Conservation (phyloP, 2,329 filamentous ascomycete genomes). For the Cercospora zeae-maydis region DNA sequence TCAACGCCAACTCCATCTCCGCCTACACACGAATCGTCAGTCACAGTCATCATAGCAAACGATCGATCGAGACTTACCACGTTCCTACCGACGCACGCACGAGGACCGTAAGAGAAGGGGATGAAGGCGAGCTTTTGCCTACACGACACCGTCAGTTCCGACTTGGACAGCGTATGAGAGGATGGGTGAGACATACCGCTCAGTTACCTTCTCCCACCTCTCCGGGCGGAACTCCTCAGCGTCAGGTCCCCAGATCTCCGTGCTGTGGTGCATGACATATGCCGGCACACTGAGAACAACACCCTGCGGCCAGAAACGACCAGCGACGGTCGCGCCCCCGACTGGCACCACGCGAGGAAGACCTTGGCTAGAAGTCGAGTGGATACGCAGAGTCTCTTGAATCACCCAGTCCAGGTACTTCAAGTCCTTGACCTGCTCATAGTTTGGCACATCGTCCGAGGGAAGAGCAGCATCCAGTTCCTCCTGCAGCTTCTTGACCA, state of each 20-base stretch:
- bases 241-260: conserved; percentile 42
- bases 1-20: conserved; percentile 42
- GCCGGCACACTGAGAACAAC: conserved; percentile 41
- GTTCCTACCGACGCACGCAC: conserved; percentile 44
- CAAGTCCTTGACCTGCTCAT: conserved; percentile 68
- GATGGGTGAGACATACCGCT: conserved; percentile 24
- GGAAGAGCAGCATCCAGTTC: conserved; percentile 72
- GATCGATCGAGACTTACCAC: conserved; percentile 27
- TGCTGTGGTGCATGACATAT: conserved; percentile 42
- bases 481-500: conserved; percentile 67
- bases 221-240: conserved; percentile 42
- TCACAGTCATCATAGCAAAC: conserved; percentile 31
- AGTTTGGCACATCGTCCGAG: conserved; percentile 60
- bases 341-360: conserved; percentile 71
- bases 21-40: conserved; percentile 26
- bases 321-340: conserved; percentile 62
- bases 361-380: conserved; percentile 81
- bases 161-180: not conserved
- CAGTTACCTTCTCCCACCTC: conserved; percentile 40
- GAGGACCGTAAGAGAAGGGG: conserved; percentile 43
- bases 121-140: conserved; percentile 41
- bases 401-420: conserved; percentile 73
- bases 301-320: conserved; percentile 62
- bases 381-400: conserved; percentile 79
- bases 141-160: not conserved